A percentile compares a stretch with the other conserved stretches of the same genome.
Conservation (phyloP, 1,284 basidiomycete genomes). For the Microbotryum scabiosae region DNA sequence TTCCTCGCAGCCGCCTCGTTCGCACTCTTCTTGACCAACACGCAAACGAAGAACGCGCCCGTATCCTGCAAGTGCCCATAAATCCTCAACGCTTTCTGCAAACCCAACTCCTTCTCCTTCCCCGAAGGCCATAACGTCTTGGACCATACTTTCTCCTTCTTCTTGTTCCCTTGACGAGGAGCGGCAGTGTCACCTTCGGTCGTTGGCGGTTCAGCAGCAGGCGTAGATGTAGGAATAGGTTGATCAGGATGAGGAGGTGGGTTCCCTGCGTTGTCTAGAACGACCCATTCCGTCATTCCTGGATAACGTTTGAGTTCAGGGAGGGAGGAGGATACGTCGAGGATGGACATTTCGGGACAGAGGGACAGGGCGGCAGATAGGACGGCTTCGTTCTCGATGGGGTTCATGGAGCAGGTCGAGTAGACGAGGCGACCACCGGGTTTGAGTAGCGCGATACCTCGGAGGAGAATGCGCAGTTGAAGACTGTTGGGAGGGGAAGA, state of each 20-base stretch:
- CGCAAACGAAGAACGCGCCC: slow-evolving; percentile 93
- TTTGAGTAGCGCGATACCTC: slow-evolving; percentile 84
- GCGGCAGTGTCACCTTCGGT: slow-evolving; percentile 2
- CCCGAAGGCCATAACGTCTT: slow-evolving; percentile 71
- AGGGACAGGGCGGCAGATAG: slow-evolving; percentile 71
- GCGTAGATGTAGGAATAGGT: neutral
- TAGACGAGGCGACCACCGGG: slow-evolving; percentile 86
- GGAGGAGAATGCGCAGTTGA: slow-evolving; percentile 82
- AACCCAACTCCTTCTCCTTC: slow-evolving; percentile 52
- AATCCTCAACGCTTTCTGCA: slow-evolving; percentile 69
- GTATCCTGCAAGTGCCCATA: slow-evolving; percentile 96
- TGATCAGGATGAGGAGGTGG: slow-evolving; percentile 21
- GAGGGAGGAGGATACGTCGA: slow-evolving; percentile 65
- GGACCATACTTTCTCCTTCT: slow-evolving; percentile 52
- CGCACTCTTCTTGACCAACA: slow-evolving; percentile 53
- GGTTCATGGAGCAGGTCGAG: slow-evolving; percentile 96
- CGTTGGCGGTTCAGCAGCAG: neutral
- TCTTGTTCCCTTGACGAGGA: slow-evolving; percentile 38
- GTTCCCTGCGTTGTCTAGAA: slow-evolving; percentile 40
- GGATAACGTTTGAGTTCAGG: slow-evolving; percentile 65
- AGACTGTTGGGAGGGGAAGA: slow-evolving; percentile 48
- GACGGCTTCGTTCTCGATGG: slow-evolving; percentile 95
- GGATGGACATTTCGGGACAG: slow-evolving; percentile 65
- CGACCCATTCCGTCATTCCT: slow-evolving; percentile 67
- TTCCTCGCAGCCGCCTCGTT: slow-evolving; percentile 12